Percentiles rank a stretch among this genome's conserved stretches.
Evolutionary conservation across 2,329 filamentous ascomycete genomes (phyloP).

Genomic region (Dactylellina sp.): DNA sequence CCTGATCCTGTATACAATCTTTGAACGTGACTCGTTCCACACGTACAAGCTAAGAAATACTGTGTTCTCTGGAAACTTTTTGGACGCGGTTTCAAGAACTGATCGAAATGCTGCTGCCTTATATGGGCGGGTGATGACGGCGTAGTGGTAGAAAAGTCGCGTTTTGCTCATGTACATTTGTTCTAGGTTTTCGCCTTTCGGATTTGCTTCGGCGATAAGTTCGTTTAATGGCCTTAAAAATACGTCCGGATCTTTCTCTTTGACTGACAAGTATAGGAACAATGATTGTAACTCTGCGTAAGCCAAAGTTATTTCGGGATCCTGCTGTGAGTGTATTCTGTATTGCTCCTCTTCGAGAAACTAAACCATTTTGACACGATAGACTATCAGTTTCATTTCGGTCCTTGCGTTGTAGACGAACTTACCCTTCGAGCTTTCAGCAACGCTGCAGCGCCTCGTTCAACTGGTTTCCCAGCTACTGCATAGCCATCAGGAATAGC

Average conservation of each 20-base stretch:
- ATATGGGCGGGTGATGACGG: slow-evolving; percentile 71
- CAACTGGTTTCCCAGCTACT: slow-evolving; percentile 57
- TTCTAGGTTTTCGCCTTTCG: slow-evolving; percentile 68
- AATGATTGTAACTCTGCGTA: slow-evolving; percentile 57
- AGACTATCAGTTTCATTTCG: slow-evolving; percentile 67
- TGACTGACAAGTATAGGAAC: slow-evolving; percentile 50
- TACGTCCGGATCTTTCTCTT: slow-evolving; percentile 24
- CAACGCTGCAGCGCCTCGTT: slow-evolving; percentile 61
- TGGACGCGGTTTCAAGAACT: slow-evolving; percentile 72
- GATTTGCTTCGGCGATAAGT: slow-evolving; percentile 66
- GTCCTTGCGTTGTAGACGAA: slow-evolving; percentile 33
- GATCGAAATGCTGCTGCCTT: slow-evolving; percentile 75
- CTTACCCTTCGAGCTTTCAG: slow-evolving; percentile 65
- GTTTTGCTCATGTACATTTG: slow-evolving; percentile 76
- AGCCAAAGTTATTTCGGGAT: slow-evolving; percentile 56
- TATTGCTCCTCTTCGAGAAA: slow-evolving; percentile 57
- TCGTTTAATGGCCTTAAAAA: slow-evolving; percentile 64
- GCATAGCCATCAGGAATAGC: slow-evolving; percentile 37
- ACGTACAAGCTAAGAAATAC: slow-evolving; percentile 78
- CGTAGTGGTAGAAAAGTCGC: slow-evolving; percentile 75
- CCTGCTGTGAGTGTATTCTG: slow-evolving; percentile 60
- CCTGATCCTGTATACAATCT: slow-evolving; percentile 81
- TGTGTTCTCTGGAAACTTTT: slow-evolving; percentile 78
- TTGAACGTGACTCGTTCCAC: slow-evolving; percentile 78
- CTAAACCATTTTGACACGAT: slow-evolving; percentile 60